These are phyloP conservation scores for Aspergillus nidulans DNA, from an alignment of 495 filamentous ascomycete species.

Conservation along the genomic window DNA sequence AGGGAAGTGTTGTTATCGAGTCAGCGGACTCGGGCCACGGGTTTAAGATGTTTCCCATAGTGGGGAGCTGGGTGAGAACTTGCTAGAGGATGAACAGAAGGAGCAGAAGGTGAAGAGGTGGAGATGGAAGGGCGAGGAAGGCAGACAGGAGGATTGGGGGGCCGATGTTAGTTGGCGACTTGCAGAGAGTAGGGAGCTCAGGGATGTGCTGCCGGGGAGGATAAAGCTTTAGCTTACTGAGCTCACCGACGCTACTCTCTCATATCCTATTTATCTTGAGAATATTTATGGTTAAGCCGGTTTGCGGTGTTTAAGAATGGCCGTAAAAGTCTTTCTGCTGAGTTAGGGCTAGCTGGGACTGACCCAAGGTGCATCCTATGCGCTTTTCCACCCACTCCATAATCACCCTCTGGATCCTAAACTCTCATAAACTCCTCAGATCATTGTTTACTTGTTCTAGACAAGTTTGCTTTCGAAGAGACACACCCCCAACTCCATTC, in stretches of 20 bases:
- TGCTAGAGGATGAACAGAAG: conserved; percentile 26
- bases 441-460: no score
- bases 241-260: background rate
- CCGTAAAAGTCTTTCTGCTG: no score
- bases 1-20: conserved; percentile 38
- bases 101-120: conserved; percentile 35
- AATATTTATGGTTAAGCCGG: no score
- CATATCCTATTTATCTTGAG: background rate
- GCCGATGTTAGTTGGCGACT: conserved; percentile 39
- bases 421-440: no score
- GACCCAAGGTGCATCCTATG: no score
- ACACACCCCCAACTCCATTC: no score
- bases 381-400: no score
- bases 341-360: no score
- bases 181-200: conserved; percentile 32
- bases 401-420: no score
- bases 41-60: conserved; percentile 55
- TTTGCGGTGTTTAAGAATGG: no score
- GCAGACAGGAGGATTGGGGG: conserved; percentile 26
- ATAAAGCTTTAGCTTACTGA: conserved; percentile 22
- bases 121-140: conserved; percentile 38
- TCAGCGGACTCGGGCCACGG: conserved; percentile 51
- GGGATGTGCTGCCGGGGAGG: conserved; percentile 20
- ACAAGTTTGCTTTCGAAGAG: no score
- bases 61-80: conserved; percentile 44